These are phyloP conservation scores for Heterobasidion irregulare DNA, from an alignment of 1,284 basidiomycete species.

Conservation along the genomic window DNA sequence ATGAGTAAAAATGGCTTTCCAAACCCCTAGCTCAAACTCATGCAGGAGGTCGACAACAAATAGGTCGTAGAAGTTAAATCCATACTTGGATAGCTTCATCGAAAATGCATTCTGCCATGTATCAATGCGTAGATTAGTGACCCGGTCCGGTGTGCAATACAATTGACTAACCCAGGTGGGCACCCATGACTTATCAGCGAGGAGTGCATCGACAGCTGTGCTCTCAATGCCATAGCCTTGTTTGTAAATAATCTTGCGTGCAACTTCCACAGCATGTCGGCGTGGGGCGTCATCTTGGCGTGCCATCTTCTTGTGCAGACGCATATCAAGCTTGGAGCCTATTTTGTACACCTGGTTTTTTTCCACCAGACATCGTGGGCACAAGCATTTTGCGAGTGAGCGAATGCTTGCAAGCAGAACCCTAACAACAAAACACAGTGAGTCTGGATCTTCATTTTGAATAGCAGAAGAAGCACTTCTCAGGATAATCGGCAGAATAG, in stretches of 20 bases:
- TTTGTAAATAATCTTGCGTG: too few species aligned
- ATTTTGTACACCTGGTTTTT: background rate
- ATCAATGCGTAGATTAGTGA: background rate
- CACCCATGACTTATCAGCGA: background rate
- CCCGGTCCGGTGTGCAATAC: background rate
- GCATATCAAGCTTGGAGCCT: background rate
- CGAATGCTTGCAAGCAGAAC: background rate
- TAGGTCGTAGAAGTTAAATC: background rate
- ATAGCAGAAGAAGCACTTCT: background rate
- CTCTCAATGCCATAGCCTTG: too few species aligned
- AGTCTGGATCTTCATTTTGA: background rate
- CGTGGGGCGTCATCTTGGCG: background rate
- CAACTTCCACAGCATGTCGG: too few species aligned
- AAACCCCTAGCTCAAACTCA: constrained; percentile 17
- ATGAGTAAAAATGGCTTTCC: constrained; percentile 12
- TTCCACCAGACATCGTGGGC: background rate
- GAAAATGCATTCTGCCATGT: background rate
- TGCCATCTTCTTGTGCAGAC: background rate
- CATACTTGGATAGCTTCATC: background rate
- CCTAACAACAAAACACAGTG: background rate
- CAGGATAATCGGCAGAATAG: constrained; percentile 2
- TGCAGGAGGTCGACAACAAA: constrained; percentile 12
- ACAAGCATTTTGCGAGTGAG: background rate
- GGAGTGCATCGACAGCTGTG: too few species aligned
- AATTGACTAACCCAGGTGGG: background rate